phyloP scores from a whole-genome alignment of 495 filamentous ascomycete species.

The Achaetomiella virescens region DNA sequence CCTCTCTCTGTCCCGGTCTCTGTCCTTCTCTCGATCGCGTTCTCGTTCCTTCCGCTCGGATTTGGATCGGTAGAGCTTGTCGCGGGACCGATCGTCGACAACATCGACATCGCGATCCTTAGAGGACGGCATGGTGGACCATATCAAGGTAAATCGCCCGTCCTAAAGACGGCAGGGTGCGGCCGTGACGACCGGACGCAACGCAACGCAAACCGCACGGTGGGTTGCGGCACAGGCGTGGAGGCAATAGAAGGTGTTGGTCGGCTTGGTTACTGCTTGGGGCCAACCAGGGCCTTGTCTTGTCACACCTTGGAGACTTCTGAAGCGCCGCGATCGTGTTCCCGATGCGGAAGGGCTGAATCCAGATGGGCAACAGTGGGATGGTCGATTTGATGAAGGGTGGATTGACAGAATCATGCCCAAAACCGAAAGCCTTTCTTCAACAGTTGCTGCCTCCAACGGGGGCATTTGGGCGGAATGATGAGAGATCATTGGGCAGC shows the following conservation, averaged over 20 bases:
- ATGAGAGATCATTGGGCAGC: constrained; percentile 6
- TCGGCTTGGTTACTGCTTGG: neutral
- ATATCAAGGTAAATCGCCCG: constrained; percentile 32
- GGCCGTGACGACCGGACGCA: constrained; percentile 6
- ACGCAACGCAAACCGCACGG: neutral
- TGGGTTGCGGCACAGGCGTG: constrained; percentile 7
- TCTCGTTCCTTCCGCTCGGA: constrained; percentile 29
- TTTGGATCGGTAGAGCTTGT: constrained; percentile 36
- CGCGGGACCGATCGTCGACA: constrained; percentile 35
- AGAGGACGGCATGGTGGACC: constrained; percentile 40
- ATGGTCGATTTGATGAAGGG: neutral
- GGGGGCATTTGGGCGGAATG: constrained; percentile 10
- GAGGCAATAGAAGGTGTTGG: constrained; percentile 5
- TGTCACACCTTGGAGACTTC: neutral
- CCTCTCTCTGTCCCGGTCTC: constrained; percentile 16
- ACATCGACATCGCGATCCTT: constrained; percentile 38
- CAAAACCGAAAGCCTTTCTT: neutral
- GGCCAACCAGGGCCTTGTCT: constrained; percentile 2
- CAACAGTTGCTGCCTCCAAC: neutral
- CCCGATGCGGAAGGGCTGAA: neutral
- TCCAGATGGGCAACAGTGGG: neutral
- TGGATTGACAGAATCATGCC: neutral
- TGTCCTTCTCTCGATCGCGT: constrained; percentile 24
- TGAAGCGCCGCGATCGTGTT: neutral
- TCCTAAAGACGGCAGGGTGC: constrained; percentile 21